These are phyloP conservation scores for Suillus subluteus DNA, from an alignment of 768 basidiomycete species.

Conservation along the genomic window DNA sequence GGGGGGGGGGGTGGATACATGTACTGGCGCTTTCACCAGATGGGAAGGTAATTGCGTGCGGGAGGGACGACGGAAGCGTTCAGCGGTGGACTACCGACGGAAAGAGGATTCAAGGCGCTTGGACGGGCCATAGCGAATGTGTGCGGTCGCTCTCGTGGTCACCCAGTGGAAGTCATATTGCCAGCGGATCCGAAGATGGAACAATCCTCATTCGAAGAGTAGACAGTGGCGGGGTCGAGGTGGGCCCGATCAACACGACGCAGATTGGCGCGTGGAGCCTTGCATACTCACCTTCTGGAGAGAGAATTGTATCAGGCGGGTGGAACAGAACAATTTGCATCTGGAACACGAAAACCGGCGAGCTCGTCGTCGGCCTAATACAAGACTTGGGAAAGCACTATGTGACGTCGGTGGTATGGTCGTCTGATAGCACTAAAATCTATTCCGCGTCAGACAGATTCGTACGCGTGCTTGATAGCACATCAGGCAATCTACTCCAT, in stretches of 20 bases:
- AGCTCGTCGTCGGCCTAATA: neutral
- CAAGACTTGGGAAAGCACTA: neutral
- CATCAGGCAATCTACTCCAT: neutral
- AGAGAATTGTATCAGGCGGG: neutral
- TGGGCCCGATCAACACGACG: neutral
- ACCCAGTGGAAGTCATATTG: neutral
- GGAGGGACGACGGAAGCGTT: neutral
- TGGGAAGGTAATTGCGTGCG: neutral
- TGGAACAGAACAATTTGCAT: neutral
- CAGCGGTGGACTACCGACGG: neutral
- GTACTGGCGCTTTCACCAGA: conserved; percentile 1
- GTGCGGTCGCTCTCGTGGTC: neutral
- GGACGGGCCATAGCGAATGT: neutral
- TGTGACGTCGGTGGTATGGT: neutral
- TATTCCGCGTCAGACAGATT: neutral
- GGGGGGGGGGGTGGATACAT: neutral
- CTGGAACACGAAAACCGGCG: neutral
- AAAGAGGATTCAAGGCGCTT: neutral
- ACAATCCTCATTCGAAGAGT: neutral
- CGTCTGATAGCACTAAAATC: neutral
- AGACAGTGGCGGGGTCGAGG: neutral
- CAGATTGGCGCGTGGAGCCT: neutral
- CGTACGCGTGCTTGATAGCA: neutral
- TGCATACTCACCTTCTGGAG: neutral
- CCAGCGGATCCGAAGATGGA: neutral